Base-by-base conservation (phyloP, 2,329 filamentous ascomycete genomes). In the Pseudogymnoascus sp. region DNA sequence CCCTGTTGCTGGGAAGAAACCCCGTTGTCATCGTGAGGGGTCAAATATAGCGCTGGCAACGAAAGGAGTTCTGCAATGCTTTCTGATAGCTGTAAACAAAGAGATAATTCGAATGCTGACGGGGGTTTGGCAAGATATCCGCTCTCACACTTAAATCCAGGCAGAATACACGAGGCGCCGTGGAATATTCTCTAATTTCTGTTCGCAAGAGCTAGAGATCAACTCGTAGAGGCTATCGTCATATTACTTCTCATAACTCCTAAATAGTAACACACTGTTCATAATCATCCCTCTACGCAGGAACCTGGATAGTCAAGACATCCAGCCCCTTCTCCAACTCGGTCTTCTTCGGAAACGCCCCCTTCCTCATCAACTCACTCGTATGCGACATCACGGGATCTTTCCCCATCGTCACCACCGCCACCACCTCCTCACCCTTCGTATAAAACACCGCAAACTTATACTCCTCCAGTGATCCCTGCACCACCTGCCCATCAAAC, bases 361-460 rank as follows among this genome's bases (percentile, higher is more conserved):
- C 84, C 65, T 84, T 78, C 63, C 87, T 81, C 90, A 97, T 95
- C 75, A 97, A 76, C 78, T 95, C 90, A 1, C 89, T 88, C 59
- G 82, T 82, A 76, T 97, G 90, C 1, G 77, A 76, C 88, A 96
- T 91, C 61, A 89, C 83, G 0, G 94, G 94, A 72, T 99, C 94
- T 76, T 85, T 86, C 65, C 88, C 87, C 91, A 97, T 97, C 62
- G 84, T 93, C 0, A 91, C 91, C 68, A 97, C 89, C 0, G 94
- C 94, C 11, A 97, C 89, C 1, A 97, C 86, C 0, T 85, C 88
- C 59, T 97, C 90, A 2, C 88, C 91, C 72, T 89, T 88, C 60
- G 85, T 87, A 72, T 97, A 99, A 75, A 90, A 99, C 0, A 91
- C 93, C 5, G 88, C 86, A 71, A 96, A 99, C 71, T 91, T 91